phyloP scores from a whole-genome alignment of 768 basidiomycete genomes.

The Termitomyces sp. region DNA sequence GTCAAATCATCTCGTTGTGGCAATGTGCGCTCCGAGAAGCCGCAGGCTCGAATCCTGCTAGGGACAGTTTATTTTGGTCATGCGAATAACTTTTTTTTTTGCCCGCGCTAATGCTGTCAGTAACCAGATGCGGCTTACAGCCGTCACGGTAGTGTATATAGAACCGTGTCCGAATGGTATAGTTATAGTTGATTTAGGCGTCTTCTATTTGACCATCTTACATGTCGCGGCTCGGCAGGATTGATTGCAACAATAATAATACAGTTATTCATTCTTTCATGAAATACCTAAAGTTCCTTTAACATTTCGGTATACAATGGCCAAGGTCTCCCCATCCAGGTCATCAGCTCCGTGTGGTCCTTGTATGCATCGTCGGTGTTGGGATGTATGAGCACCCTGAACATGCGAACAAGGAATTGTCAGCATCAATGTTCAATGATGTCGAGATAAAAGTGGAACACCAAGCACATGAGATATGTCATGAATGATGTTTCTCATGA shows the following conservation, averaged over 20 bases:
- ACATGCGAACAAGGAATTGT: not conserved
- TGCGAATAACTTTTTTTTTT: constrained; percentile 1
- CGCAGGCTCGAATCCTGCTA: constrained; percentile 22
- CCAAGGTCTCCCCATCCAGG: constrained; percentile 66
- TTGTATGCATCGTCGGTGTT: constrained; percentile 51
- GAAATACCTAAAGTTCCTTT: constrained; percentile 8
- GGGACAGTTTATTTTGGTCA: constrained; percentile 7
- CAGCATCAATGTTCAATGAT: not conserved
- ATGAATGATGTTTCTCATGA: too few species aligned
- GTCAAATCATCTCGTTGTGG: constrained; percentile 21
- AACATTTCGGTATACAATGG: constrained; percentile 42
- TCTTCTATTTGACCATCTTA: too few species aligned
- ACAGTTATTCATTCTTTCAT: not conserved
- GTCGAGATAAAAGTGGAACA: not conserved
- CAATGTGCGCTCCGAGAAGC: constrained; percentile 15
- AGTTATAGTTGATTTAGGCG: too few species aligned
- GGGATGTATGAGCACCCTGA: constrained; percentile 65
- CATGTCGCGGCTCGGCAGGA: too few species aligned
- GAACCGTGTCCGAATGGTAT: too few species aligned
- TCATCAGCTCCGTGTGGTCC: constrained; percentile 59
- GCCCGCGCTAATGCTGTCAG: too few species aligned
- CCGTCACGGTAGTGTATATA: too few species aligned
- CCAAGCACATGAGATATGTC: not conserved
- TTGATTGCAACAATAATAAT: not conserved
- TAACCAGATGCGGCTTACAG: too few species aligned